These are phyloP conservation scores for Salix exigua DNA, from an alignment of 345 rosid genomes.

Conservation along the genomic window DNA sequence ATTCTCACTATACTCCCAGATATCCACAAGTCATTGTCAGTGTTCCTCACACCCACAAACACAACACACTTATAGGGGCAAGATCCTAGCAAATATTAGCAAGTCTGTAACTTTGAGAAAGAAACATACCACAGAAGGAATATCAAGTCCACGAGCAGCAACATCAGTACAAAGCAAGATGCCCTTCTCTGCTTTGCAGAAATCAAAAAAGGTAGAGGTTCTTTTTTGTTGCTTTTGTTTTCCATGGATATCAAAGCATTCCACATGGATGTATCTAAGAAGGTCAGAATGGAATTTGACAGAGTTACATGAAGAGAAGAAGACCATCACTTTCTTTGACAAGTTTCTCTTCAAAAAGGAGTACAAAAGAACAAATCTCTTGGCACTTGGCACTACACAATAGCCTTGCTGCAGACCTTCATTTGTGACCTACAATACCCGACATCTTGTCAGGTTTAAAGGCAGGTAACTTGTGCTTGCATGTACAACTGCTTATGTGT, in stretches of 20 bases:
- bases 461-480: not conserved
- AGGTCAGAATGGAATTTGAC: constrained; percentile 86
- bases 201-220: constrained; percentile 87
- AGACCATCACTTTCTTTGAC: constrained; percentile 94
- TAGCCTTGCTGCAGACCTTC: constrained; percentile 96
- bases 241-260: constrained; percentile 85
- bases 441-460: constrained; percentile 11
- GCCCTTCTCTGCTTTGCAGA: constrained; percentile 90
- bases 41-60: no score
- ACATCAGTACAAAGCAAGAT: constrained; percentile 94
- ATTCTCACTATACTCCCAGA: no score
- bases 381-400: constrained; percentile 76
- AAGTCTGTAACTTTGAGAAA: not conserved
- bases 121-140: constrained; percentile 80
- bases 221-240: constrained; percentile 89
- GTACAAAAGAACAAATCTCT: constrained; percentile 78
- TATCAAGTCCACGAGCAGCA: constrained; percentile 98
- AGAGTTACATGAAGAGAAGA: constrained; percentile 97
- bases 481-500: not conserved
- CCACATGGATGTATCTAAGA: constrained; percentile 70
- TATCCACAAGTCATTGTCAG: no score
- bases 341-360: constrained; percentile 86
- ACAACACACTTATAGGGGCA: not conserved
- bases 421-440: constrained; percentile 70
- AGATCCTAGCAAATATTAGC: not conserved